phyloP scores from a whole-genome alignment of 345 rosid genomes.

The Murraya koenigii region DNA sequence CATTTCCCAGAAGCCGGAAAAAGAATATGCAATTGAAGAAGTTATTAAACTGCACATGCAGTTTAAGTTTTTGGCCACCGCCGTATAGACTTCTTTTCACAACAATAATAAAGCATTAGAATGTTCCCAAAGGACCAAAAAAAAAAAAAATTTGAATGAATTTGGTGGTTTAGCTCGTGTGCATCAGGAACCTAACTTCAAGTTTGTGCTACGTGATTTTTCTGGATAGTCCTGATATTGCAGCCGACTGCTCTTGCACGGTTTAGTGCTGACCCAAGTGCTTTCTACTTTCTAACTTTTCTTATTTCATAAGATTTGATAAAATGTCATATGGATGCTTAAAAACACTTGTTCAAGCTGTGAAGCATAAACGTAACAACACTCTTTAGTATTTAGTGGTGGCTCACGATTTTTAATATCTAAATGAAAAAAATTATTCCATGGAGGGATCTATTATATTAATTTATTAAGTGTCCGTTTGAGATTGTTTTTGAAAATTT shows the following conservation, averaged over 20 bases:
- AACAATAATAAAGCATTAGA: background rate
- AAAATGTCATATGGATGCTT: too few species aligned
- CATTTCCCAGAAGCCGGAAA: background rate
- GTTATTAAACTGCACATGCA: background rate
- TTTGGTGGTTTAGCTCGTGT: constrained; percentile 9
- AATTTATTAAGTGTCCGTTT: too few species aligned
- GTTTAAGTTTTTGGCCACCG: background rate
- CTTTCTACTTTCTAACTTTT: background rate
- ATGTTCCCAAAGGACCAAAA: constrained; percentile 10
- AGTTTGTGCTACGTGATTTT: constrained; percentile 8
- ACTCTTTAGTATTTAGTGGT: too few species aligned
- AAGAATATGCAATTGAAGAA: background rate
- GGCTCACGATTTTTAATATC: too few species aligned
- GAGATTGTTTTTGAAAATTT: too few species aligned
- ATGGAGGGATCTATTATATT: too few species aligned
- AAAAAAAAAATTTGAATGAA: background rate
- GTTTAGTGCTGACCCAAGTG: background rate
- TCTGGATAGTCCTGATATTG: background rate
- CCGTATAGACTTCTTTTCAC: background rate
- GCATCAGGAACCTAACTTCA: constrained; percentile 9
- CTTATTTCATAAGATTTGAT: background rate
- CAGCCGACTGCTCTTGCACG: background rate
- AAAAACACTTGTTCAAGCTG: too few species aligned
- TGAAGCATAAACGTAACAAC: too few species aligned
- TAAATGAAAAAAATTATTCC: too few species aligned